phyloP scores from a whole-genome alignment of 192 early-diverging fungal genomes.

The Podila minutissima region DNA sequence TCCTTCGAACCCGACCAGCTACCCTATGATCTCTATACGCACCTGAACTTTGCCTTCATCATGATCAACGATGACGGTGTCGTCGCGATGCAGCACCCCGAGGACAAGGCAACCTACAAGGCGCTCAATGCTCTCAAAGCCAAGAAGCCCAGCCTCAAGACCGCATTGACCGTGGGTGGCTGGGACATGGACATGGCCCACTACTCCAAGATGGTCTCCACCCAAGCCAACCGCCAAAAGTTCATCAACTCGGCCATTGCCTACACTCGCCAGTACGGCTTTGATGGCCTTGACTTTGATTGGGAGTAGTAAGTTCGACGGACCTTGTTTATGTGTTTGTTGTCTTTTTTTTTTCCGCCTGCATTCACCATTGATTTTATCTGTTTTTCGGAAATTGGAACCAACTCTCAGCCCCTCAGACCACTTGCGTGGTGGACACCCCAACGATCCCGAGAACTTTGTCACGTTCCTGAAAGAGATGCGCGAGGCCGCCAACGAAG shows the following conservation, averaged over 20 bases:
- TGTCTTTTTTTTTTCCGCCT: not conserved
- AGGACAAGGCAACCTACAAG: slow-evolving; percentile 30
- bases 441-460: slow-evolving; percentile 40
- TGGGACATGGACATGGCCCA: slow-evolving; percentile 53
- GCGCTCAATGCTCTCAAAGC: slow-evolving; percentile 37
- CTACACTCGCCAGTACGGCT: slow-evolving; percentile 23
- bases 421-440: slow-evolving; percentile 27
- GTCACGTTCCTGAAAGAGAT: slow-evolving; percentile 39
- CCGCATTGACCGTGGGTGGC: slow-evolving; percentile 36
- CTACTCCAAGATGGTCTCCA: slow-evolving; percentile 50
- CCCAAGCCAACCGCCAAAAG: slow-evolving; percentile 40
- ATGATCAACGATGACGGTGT: slow-evolving; percentile 49
- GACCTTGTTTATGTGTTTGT: too few species aligned
- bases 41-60: slow-evolving; percentile 45
- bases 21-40: slow-evolving; percentile 44
- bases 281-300: slow-evolving; percentile 48
- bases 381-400: not conserved
- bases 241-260: slow-evolving; percentile 39
- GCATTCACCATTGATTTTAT: too few species aligned
- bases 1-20: slow-evolving; percentile 30
- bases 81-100: slow-evolving; percentile 30
- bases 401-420: slow-evolving; percentile 17
- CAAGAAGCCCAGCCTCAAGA: slow-evolving; percentile 37
- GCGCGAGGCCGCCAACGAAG: slow-evolving; percentile 31
- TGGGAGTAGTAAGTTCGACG: slow-evolving; percentile 37